These are phyloP conservation scores for Vitis hybrid DNA, from an alignment of 177 flowering plant species.

Conservation along the genomic window DNA sequence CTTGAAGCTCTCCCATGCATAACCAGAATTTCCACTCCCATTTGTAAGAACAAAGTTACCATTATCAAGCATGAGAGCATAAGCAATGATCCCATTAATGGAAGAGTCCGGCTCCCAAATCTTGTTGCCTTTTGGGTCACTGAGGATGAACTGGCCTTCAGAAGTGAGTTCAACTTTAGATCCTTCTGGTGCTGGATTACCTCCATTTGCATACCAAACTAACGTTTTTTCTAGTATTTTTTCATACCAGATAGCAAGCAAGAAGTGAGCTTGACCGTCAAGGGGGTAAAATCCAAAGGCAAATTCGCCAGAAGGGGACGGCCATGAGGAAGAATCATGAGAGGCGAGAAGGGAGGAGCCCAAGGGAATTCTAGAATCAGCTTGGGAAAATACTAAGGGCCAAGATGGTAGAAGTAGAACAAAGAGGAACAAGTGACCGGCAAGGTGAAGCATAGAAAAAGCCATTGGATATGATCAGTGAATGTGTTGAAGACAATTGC, in stretches of 20 bases:
- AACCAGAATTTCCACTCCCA: neutral
- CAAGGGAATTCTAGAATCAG: no score
- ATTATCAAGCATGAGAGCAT: conserved; percentile 15
- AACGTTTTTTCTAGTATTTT: conserved; percentile 31
- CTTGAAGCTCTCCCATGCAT: conserved; percentile 13
- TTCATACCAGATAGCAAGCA: conserved; percentile 34
- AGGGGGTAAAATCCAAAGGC: conserved; percentile 22
- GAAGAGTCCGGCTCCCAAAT: conserved; percentile 16
- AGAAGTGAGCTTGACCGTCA: conserved; percentile 10
- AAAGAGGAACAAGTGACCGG: no score
- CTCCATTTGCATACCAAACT: conserved; percentile 32
- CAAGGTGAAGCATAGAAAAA: no score
- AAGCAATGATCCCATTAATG: neutral
- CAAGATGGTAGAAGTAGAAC: no score
- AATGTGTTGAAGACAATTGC: no score
- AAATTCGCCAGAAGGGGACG: no score
- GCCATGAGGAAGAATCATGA: no score
- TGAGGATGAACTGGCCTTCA: conserved; percentile 16
- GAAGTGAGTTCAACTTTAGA: conserved; percentile 26
- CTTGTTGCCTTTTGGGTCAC: conserved; percentile 18
- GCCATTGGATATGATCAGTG: no score
- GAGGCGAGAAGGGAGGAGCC: no score
- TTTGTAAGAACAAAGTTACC: conserved; percentile 22
- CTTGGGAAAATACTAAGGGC: no score
- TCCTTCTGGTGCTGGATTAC: conserved; percentile 16